Evolutionary conservation across 83 land plant species (phyloP), one percentile per base, ranked within the genome.

Genomic region (Diphasiastrum complanatum): DNA sequence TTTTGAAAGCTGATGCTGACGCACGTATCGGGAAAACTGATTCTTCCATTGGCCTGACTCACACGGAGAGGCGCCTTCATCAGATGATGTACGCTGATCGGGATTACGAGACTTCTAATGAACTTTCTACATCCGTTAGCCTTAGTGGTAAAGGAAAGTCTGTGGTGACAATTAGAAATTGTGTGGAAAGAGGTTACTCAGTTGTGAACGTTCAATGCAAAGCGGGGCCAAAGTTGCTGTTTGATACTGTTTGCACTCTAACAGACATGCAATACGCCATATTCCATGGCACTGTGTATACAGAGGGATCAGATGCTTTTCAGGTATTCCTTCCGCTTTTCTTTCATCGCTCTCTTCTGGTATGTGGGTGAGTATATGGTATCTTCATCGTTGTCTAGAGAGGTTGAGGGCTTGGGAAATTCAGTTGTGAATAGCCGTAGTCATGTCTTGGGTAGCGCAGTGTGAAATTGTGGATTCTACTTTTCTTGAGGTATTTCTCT

Each of bases 1-100:
- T 63, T 2, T 64, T 70, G 74, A 34, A 36, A 23, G 68, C 70
- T 18, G 47, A 32, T 32, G 28, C 27, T 34, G 59, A 47, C 20
- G 40, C 24, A 33, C 29, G n/a, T 12, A 0, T n/a, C 16, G 68
- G 70, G 2, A 70, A 38, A 28, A 52, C 47, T 11, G 61, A 70
- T 12, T 51, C 53, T 53, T 43, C 71, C 3, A 43, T 23, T 19
- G 74, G 60, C 26, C 14, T 41, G 10, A 51, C 60, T 0, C 68
- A 70, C 51, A 45, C 68, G 14, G 72, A 70, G 61, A 63, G 74
- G 43, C 37, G 74, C n/a, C 49, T 70, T 12, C 74, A 70, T 45
- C 74, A 70, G 74, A 24, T 70, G 69, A 70, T 70, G 74, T 64
- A 28, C 12, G 69, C 69, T 0, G 74, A 70, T 51, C 4, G 19